A percentile compares a stretch with the other conserved stretches of the same genome.
phyloP scores from a whole-genome alignment of 164 flowering plant species.

The Umbellularia californica region DNA sequence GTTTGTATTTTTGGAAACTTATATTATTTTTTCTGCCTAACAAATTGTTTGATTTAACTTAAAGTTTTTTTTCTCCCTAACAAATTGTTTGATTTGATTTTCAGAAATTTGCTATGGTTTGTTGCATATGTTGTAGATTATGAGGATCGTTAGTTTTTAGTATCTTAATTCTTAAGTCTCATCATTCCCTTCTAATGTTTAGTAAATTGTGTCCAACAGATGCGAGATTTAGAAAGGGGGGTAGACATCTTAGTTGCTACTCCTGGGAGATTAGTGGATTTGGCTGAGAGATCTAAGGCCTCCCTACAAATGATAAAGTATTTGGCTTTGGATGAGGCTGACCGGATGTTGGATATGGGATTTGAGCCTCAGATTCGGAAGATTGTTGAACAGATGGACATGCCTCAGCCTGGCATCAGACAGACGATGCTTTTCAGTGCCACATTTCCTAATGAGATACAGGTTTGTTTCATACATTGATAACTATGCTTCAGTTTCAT shows the following conservation, averaged over 20 bases:
- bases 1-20: no score
- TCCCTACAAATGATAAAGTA: constrained; percentile 45
- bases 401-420: constrained; percentile 48
- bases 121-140: neutral
- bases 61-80: no score
- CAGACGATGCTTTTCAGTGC: constrained; percentile 72
- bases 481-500: neutral
- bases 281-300: constrained; percentile 51
- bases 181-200: neutral
- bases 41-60: neutral
- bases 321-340: constrained; percentile 67
- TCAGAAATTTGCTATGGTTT: neutral
- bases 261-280: constrained; percentile 64
- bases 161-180: neutral
- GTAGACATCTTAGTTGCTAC: constrained; percentile 71
- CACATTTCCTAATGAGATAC: constrained; percentile 64
- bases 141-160: neutral
- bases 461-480: constrained; percentile 24
- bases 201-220: constrained; percentile 19
- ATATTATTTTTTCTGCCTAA: no score
- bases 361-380: constrained; percentile 62
- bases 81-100: neutral
- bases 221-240: constrained; percentile 50
- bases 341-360: constrained; percentile 69
- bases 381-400: constrained; percentile 54